A percentile compares a stretch with the other conserved stretches of the same genome.
Conservation (phyloP, 345 rosid genomes). For the Orychophragmus violaceus region DNA sequence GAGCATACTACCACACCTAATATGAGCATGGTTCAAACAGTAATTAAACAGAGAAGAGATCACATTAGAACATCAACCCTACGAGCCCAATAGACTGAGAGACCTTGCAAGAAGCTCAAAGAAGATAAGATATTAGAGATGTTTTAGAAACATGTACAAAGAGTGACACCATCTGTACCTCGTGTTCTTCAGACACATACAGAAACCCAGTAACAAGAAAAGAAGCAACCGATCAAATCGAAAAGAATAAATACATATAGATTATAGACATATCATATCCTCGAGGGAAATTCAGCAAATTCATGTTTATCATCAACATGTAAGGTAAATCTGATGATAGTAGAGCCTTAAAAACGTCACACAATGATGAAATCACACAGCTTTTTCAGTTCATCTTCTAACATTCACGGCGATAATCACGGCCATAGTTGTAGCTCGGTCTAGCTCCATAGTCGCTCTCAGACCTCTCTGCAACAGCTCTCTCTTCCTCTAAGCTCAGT, state of each 20-base stretch:
- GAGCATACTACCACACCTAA: not conserved
- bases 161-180: not conserved
- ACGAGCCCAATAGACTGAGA: not conserved
- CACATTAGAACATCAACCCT: not conserved
- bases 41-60: not conserved
- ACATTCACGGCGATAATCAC: constrained; percentile 40
- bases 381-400: constrained; percentile 11
- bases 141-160: constrained; percentile 22
- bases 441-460: constrained; percentile 33
- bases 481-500: constrained; percentile 43
- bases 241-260: constrained; percentile 7
- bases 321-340: not conserved
- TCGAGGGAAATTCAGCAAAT: not conserved
- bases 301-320: constrained; percentile 3
- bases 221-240: not conserved
- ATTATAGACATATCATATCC: constrained; percentile 2
- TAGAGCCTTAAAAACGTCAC: not conserved
- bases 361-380: constrained; percentile 5
- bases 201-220: constrained; percentile 6
- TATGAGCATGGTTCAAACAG: not conserved
- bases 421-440: constrained; percentile 30
- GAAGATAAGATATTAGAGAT: not conserved
- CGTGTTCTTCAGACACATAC: constrained; percentile 17
- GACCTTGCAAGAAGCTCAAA: not conserved
- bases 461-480: constrained; percentile 25